Base-by-base conservation (phyloP, 768 basidiomycete genomes). In the Naganishia vishniacii region DNA sequence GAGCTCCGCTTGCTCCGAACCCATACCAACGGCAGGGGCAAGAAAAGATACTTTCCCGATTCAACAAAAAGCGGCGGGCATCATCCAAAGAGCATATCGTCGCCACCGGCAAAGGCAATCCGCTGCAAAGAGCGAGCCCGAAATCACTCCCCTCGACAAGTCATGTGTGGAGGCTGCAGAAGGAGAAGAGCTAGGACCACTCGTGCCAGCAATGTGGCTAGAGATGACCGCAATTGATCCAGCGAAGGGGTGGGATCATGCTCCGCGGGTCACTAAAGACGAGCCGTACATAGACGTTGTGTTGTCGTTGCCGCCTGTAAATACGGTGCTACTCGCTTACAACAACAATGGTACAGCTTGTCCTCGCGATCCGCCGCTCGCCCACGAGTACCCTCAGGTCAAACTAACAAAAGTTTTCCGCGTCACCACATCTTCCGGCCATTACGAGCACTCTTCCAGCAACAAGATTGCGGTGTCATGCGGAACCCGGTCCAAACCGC, bases 11-110 rank as follows among this genome's bases (percentile, higher is more conserved):
- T 2, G 32, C 18, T 11, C n/a, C 3, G 18, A 9, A 18, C 15
- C 51, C 20, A n/a, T 37, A 2, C 32, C 31, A 29, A 11, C 29
- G 2, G 28, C 32, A 13, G 13, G 18, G 9, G 18, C 15, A 9
- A 9, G 9, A 46, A 8, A 46, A 18, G 45, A 46, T n/a, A 7
- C 45, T 46, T 18, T n/a, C 13, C 8, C 31, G 8, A 49, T 18
- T 16, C 31, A 25, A 7, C 16, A 53, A 3, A 15, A 12, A 5
- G 51, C 51, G 20, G 51, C 51, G 5, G 40, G 12, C 8, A n/a
- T 53, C 28, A 53, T 53, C n/a, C 51, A 53, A 15, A 34, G 18
- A 3, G 51, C 51, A n/a, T 37, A 8, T 25, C 51, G 51, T 40
- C 8, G 20, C 11, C 40, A 16, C 34, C 51, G 23, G 11, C 7